Evolutionary conservation across 768 basidiomycete species (phyloP), one percentile per base, ranked within the genome.

Genomic region (Hydnomerulius pinastri): DNA sequence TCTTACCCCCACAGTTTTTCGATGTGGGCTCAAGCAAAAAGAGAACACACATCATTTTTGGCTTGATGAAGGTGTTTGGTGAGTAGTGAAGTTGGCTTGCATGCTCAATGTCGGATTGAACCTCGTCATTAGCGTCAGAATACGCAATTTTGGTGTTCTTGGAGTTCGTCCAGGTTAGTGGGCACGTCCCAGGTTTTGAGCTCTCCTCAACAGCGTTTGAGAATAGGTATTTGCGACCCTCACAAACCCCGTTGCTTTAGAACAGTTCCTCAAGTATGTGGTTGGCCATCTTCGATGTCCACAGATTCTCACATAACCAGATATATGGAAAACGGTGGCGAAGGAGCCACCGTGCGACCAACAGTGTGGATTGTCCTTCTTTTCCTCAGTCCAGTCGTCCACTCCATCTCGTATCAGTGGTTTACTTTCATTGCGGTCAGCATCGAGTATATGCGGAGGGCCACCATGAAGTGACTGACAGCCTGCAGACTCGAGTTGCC

Each of bases 361-460:
- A 86, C 85, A 78, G 77, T 87, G 6, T 89, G 87, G 86, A 77
- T 88, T n/a, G 23, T 67, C 0, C 67, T 71, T 60, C 69, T 85
- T 17, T 76, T 80, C 51, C 43, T 77, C 17, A 78, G 79, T 12
- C 79, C 80, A 9, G 58, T 72, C 2, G 3, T 76, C 17, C 68
- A 64, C 15, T 69, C 76, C 9, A 21, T 85, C 15, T 55, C 67
- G 25, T 71, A 77, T 47, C 81, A 87, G 54, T 74, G 73, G 65
- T 86, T 83, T 53, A 67, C 75, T 27, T 82, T 72, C 51, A 51
- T 65, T 27, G 40, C 58, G 24, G 68, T 66, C 32, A 27, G 44
- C n/a, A n/a, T n/a, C n/a, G n/a, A n/a, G n/a, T n/a, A n/a, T n/a
- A n/a, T n/a, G n/a, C n/a, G n/a, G n/a, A n/a, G n/a, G n/a, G n/a